Percentiles rank a stretch among this genome's conserved stretches.
These are phyloP conservation scores for Cladosporium sp. DNA, from an alignment of 2,329 filamentous ascomycete genomes.

Conservation along the genomic window DNA sequence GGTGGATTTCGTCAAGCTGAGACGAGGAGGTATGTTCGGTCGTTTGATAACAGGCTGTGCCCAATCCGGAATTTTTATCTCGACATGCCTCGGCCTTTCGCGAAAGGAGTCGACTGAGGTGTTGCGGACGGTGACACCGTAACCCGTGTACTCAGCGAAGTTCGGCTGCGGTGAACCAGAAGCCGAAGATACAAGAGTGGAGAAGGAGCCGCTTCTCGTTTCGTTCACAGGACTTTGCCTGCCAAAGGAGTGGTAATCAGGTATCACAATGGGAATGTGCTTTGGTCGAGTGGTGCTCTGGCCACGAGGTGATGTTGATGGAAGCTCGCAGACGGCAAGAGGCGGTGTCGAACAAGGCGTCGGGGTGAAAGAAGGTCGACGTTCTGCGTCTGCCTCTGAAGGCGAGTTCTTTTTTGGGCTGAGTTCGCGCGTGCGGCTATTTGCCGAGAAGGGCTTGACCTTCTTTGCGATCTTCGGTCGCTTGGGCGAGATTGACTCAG, in stretches of 20 bases:
- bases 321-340: slow-evolving; percentile 23
- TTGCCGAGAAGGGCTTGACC: slow-evolving; percentile 20
- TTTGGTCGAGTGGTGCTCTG: slow-evolving; percentile 35
- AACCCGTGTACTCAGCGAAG: slow-evolving; percentile 20
- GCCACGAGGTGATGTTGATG: slow-evolving; percentile 25
- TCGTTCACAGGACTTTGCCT: slow-evolving; percentile 19
- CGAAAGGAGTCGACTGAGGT: slow-evolving; percentile 18
- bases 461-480: slow-evolving; percentile 22
- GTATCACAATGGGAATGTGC: slow-evolving; percentile 48
- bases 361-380: not conserved
- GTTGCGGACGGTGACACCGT: slow-evolving; percentile 15
- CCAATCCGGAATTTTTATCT: slow-evolving; percentile 50
- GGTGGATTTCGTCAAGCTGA: slow-evolving; percentile 24
- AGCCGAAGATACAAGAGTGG: slow-evolving; percentile 22
- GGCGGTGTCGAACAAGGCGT: slow-evolving; percentile 15
- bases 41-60: slow-evolving; percentile 44
- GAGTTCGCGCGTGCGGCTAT: slow-evolving; percentile 20
- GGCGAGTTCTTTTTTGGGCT: slow-evolving; percentile 4
- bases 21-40: slow-evolving; percentile 36
- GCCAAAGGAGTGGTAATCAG: slow-evolving; percentile 38
- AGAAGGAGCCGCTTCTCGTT: slow-evolving; percentile 21
- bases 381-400: slow-evolving; percentile 1
- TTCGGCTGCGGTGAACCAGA: slow-evolving; percentile 31
- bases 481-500: slow-evolving; percentile 8
- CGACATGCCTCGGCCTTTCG: slow-evolving; percentile 46